Percentiles rank a stretch among this genome's conserved stretches.
Evolutionary conservation across 192 early-diverging fungal genomes (phyloP).

Genomic region (Coemansia sp.): DNA sequence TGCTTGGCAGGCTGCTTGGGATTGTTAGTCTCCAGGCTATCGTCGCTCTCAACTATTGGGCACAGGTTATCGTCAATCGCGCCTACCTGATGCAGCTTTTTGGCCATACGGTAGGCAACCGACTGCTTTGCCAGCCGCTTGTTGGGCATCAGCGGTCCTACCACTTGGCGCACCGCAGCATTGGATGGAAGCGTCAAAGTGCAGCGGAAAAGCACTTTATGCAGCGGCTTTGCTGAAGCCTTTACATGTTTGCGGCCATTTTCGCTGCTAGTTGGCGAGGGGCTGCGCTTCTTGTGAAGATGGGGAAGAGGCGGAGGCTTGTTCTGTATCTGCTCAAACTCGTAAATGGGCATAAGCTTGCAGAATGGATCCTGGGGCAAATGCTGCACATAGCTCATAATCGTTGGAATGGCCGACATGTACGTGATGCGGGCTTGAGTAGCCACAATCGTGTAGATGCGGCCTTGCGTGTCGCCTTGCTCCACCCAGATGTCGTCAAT

Average conservation of each 20-base stretch:
- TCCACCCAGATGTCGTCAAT: slow-evolving; percentile 33
- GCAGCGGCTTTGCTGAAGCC: slow-evolving; percentile 6
- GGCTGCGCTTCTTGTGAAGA: too few species aligned
- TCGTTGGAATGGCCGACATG: slow-evolving; percentile 59
- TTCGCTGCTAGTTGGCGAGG: neutral
- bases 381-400: slow-evolving; percentile 70
- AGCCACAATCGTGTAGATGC: slow-evolving; percentile 57
- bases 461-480: slow-evolving; percentile 37
- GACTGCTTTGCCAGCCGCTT: slow-evolving; percentile 66
- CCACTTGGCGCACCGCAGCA: slow-evolving; percentile 57
- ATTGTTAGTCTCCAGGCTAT: neutral
- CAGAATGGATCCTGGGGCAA: slow-evolving; percentile 67
- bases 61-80: slow-evolving; percentile 74
- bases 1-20: neutral
- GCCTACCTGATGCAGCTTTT: slow-evolving; percentile 62
- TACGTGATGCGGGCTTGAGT: slow-evolving; percentile 74
- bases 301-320: neutral
- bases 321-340: slow-evolving; percentile 14
- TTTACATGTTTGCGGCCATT: neutral
- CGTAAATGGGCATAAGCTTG: slow-evolving; percentile 57
- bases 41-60: slow-evolving; percentile 47
- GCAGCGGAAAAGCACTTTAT: slow-evolving; percentile 41
- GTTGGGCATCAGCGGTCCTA: slow-evolving; percentile 55
- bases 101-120: slow-evolving; percentile 69
- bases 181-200: slow-evolving; percentile 60